Base-by-base conservation (phyloP, 306 rosid species). In the Vigna hirtella region DNA sequence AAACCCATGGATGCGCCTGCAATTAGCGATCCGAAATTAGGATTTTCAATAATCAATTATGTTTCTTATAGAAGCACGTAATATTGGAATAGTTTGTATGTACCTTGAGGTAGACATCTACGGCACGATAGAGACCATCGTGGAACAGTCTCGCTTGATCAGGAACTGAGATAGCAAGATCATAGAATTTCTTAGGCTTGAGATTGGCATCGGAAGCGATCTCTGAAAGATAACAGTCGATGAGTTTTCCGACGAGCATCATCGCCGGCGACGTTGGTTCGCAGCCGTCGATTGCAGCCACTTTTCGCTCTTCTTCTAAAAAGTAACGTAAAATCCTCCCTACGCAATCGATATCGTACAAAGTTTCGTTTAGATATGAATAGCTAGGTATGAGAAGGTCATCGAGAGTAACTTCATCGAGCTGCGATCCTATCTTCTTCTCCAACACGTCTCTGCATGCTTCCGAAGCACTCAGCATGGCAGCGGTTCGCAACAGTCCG, bases 321-420 rank as follows among this genome's bases (percentile, higher is more conserved):
- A 62, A 62, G 14, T 62, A 12, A 32, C 22, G 24, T 62, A 34
- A 62, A 62, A 62, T 62, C 68, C 68, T 62, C 40, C 14, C 45
- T 8, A 62, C 68, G 24, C 68, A 32, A 34, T 62, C 47, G 4
- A 62, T 62, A 6, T 62, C 68, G 4, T 32, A 32, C 1, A 62
- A 43, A 15, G 68, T 62, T 32, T 62, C 68, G 68, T 32, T 62
- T 62, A 62, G 47, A 24, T 62, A 62, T 45, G 68, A 62, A 16
- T 62, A 32, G 24, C 68, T 62, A 32, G 68, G 68, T 32, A 62
- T 62, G 68, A 62, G 47, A 62, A 62, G 68, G 68, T 62, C 47
- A 16, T 62, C 47, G 6, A 62, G 24, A 15, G 45, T 34, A 32
- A 16, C 68, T 62, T 62, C 68, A 34, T 62, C 68, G 24, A 62